Conservation (phyloP, 352 stramenopile genomes). For the Pythium phragmiticola region DNA sequence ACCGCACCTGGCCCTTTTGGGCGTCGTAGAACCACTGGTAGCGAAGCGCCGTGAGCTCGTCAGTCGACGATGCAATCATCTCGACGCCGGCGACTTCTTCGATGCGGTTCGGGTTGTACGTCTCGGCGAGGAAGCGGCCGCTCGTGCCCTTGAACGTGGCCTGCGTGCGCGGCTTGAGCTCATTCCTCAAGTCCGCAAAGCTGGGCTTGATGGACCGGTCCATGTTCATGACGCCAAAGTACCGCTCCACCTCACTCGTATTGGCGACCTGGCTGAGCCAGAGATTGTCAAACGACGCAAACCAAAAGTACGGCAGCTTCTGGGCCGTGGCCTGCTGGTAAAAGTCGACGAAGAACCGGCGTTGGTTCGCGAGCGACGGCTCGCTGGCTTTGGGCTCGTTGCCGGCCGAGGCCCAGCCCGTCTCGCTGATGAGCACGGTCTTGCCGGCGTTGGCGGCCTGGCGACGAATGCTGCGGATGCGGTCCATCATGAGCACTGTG, state of each 20-base stretch:
- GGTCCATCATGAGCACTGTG: slow-evolving; percentile 46
- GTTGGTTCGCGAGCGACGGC: slow-evolving; percentile 49
- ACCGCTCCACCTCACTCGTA: slow-evolving; percentile 45
- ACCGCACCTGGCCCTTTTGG: slow-evolving; percentile 47
- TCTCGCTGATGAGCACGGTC: slow-evolving; percentile 65
- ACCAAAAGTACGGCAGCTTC: slow-evolving; percentile 75
- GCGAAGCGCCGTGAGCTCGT: slow-evolving; percentile 53
- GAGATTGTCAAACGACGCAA: slow-evolving; percentile 61
- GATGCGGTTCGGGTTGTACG: slow-evolving; percentile 29
- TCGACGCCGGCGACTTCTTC: slow-evolving; percentile 38
- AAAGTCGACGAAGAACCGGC: slow-evolving; percentile 72
- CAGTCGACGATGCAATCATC: slow-evolving; percentile 39
- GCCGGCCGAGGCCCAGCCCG: slow-evolving; percentile 59
- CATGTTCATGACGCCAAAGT: slow-evolving; percentile 65
- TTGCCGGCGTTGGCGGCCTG: slow-evolving; percentile 50
- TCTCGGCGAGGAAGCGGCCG: slow-evolving; percentile 27
- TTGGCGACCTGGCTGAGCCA: slow-evolving; percentile 40
- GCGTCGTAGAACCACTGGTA: slow-evolving; percentile 70
- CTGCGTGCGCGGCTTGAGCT: slow-evolving; percentile 30
- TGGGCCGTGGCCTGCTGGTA: slow-evolving; percentile 47
- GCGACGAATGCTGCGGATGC: slow-evolving; percentile 45
- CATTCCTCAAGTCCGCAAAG: slow-evolving; percentile 37
- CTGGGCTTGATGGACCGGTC: slow-evolving; percentile 54
- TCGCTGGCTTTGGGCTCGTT: slow-evolving; percentile 29
- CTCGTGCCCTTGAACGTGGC: slow-evolving; percentile 20